phyloP scores from a whole-genome alignment of 495 filamentous ascomycete genomes.

The Aspergillus heteromorphus region DNA sequence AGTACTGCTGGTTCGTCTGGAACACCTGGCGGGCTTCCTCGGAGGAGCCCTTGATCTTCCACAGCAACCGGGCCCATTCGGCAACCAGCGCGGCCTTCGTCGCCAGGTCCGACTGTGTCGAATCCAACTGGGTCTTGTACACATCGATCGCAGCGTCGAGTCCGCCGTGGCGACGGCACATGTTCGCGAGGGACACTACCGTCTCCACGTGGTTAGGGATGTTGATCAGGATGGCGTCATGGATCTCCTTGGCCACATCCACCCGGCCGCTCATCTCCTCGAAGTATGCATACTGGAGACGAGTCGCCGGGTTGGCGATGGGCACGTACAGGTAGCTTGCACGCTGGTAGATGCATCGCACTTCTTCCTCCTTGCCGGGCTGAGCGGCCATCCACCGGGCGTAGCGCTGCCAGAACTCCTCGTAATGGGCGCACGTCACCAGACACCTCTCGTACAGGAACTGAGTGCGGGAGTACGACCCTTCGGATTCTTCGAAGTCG shows the following conservation, averaged over 20 bases:
- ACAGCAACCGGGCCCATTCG: conserved; percentile 84
- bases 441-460: conserved; percentile 93
- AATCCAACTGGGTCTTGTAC: conserved; percentile 75
- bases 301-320: conserved; percentile 71
- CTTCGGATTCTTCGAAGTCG: conserved; percentile 89
- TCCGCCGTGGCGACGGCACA: conserved; percentile 77
- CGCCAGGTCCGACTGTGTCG: conserved; percentile 62
- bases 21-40: conserved; percentile 86
- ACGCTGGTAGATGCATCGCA: conserved; percentile 87
- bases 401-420: conserved; percentile 97
- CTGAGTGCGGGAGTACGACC: conserved; percentile 64
- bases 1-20: conserved; percentile 75
- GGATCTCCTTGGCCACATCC: conserved; percentile 76
- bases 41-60: conserved; percentile 81
- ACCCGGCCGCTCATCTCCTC: conserved; percentile 77
- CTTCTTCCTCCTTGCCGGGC: conserved; percentile 77
- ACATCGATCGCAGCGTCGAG: conserved; percentile 83
- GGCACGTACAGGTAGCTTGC: conserved; percentile 80
- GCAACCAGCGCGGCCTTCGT: conserved; percentile 83
- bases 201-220: conserved; percentile 78
- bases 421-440: conserved; percentile 88
- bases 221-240: conserved; percentile 67
- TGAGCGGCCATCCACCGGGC: conserved; percentile 94
- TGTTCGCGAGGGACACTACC: conserved; percentile 82
- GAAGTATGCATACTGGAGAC: conserved; percentile 89